phyloP scores from a whole-genome alignment of 2,329 filamentous ascomycete species.

The Rosellinia necatrix region DNA sequence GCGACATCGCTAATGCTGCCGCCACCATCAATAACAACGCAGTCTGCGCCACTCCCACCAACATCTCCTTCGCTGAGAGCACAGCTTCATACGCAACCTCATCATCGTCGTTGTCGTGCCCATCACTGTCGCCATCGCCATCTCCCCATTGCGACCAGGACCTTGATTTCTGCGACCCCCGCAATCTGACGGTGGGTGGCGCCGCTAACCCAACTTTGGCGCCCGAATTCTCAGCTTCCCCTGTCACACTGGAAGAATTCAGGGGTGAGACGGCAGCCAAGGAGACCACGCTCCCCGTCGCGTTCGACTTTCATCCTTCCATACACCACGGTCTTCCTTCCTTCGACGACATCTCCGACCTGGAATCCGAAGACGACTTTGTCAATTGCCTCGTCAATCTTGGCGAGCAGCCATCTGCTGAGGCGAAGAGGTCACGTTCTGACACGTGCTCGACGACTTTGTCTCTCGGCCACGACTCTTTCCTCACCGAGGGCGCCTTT shows the following conservation, averaged over 20 bases:
- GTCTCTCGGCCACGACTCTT: constrained; percentile 75
- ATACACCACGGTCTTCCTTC: constrained; percentile 65
- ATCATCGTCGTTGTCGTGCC: constrained; percentile 54
- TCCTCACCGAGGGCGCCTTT: constrained; percentile 73
- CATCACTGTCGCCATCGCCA: constrained; percentile 85
- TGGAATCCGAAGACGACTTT: constrained; percentile 91
- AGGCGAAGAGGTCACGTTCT: constrained; percentile 71
- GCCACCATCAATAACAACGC: constrained; percentile 45
- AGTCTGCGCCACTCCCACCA: constrained; percentile 28
- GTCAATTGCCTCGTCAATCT: constrained; percentile 75
- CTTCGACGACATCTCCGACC: constrained; percentile 86
- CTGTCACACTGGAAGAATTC: constrained; percentile 67
- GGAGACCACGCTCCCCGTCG: constrained; percentile 49
- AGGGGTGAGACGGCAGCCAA: constrained; percentile 56
- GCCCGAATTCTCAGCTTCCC: constrained; percentile 67
- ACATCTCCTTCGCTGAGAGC: constrained; percentile 18
- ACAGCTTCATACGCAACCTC: constrained; percentile 13
- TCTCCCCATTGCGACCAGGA: constrained; percentile 77
- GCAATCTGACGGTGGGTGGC: constrained; percentile 77
- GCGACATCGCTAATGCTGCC: constrained; percentile 74
- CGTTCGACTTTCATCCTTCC: constrained; percentile 59
- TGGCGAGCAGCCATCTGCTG: constrained; percentile 55
- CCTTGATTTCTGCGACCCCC: constrained; percentile 88
- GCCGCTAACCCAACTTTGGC: constrained; percentile 55
- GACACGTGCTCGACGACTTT: constrained; percentile 70